Conservation (phyloP, 176 grass and related monocot species). For the Calamus simplicifolius region DNA sequence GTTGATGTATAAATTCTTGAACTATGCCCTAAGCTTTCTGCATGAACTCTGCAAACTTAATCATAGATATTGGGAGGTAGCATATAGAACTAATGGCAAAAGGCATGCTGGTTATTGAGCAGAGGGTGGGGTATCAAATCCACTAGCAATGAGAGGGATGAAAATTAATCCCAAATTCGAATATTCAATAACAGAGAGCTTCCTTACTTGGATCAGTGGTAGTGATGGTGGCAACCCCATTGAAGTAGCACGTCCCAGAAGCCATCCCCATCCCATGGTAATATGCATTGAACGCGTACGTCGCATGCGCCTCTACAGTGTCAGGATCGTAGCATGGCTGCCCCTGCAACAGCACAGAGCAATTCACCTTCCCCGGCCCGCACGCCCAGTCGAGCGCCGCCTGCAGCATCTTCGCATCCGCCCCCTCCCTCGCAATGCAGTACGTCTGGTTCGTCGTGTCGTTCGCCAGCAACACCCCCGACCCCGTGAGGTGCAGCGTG, state of each 20-base stretch:
- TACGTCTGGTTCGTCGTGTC: slow-evolving; percentile 92
- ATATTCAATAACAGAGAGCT: not conserved
- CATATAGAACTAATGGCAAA: too few species aligned
- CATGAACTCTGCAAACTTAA: too few species aligned
- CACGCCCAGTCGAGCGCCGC: slow-evolving; percentile 95
- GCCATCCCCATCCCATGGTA: slow-evolving; percentile 85
- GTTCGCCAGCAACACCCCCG: slow-evolving; percentile 70
- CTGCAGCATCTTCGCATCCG: slow-evolving; percentile 80
- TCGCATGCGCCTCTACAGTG: slow-evolving; percentile 58
- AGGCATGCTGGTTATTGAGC: too few species aligned
- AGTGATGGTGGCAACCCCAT: slow-evolving; percentile 64
- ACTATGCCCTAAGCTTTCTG: too few species aligned
- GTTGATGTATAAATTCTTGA: too few species aligned
- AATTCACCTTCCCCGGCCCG: slow-evolving; percentile 85
- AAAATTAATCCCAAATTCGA: too few species aligned
- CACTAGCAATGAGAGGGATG: too few species aligned
- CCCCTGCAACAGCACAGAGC: slow-evolving; percentile 73
- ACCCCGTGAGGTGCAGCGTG: slow-evolving; percentile 76
- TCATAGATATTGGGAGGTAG: too few species aligned
- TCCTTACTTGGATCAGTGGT: slow-evolving; percentile 90
- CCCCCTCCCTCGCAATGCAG: slow-evolving; percentile 61
- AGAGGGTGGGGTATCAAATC: too few species aligned
- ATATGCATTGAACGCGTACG: slow-evolving; percentile 82
- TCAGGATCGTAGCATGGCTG: slow-evolving; percentile 78
- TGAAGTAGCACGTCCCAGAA: slow-evolving; percentile 83